Percentiles rank a stretch among this genome's conserved stretches.
phyloP scores from a whole-genome alignment of 768 basidiomycete species.

The Hydnomerulius pinastri region DNA sequence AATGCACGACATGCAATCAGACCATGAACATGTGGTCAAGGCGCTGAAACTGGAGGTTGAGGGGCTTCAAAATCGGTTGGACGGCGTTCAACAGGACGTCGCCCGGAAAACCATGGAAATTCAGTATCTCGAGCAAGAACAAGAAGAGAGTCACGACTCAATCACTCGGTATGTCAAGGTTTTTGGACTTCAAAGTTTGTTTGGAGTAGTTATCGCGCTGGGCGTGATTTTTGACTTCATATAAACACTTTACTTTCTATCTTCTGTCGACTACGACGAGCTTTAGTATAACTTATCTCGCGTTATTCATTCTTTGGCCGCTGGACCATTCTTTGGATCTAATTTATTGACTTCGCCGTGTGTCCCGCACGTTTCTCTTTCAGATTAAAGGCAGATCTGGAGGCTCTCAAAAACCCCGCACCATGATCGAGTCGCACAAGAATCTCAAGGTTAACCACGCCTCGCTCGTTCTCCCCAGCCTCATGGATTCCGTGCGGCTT shows the following conservation, averaged over 20 bases:
- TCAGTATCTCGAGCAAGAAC: slow-evolving; percentile 74
- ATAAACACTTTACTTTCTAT: slow-evolving; percentile 33
- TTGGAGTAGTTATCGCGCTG: slow-evolving; percentile 52
- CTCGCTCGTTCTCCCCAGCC: slow-evolving; percentile 22
- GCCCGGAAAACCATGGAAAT: slow-evolving; percentile 80
- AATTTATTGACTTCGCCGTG: slow-evolving; percentile 40
- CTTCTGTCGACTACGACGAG: slow-evolving; percentile 7
- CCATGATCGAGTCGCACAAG: slow-evolving; percentile 24
- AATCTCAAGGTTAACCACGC: neutral
- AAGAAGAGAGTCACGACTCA: slow-evolving; percentile 73
- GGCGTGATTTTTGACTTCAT: slow-evolving; percentile 56
- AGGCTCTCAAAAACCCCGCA: slow-evolving; percentile 41
- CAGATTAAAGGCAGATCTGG: slow-evolving; percentile 73
- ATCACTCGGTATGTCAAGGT: slow-evolving; percentile 76
- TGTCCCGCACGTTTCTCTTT: slow-evolving; percentile 25
- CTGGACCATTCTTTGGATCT: slow-evolving; percentile 22
- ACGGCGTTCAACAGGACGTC: slow-evolving; percentile 61
- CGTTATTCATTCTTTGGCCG: slow-evolving; percentile 16
- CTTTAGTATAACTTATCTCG: slow-evolving; percentile 21
- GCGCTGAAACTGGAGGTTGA: slow-evolving; percentile 60
- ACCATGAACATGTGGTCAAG: slow-evolving; percentile 60
- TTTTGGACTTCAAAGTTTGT: slow-evolving; percentile 59
- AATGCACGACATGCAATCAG: slow-evolving; percentile 70
- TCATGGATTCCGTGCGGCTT: slow-evolving; percentile 37
- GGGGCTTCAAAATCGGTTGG: slow-evolving; percentile 45